phyloP scores from a whole-genome alignment of 768 basidiomycete species.

The Russula sp. region DNA sequence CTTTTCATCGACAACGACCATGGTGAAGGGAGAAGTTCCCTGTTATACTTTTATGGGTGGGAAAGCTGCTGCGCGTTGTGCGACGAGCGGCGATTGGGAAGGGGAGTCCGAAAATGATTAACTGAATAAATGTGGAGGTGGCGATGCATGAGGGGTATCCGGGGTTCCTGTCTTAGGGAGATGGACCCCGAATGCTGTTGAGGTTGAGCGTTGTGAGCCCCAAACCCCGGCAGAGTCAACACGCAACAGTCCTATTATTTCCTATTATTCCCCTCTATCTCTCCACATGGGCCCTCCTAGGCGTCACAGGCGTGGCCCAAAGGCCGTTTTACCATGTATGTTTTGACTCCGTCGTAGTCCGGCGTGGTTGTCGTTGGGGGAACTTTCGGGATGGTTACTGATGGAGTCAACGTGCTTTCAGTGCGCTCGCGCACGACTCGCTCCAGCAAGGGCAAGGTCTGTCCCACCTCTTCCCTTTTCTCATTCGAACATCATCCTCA shows the following conservation, averaged over 20 bases:
- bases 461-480: slow-evolving; percentile 31
- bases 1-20: slow-evolving; percentile 40
- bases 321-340: slow-evolving; percentile 27
- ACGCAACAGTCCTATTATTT: slow-evolving; percentile 11
- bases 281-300: slow-evolving; percentile 27
- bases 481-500: slow-evolving; percentile 7
- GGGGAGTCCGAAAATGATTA: neutral
- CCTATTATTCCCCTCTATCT: slow-evolving; percentile 18
- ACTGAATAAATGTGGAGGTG: neutral
- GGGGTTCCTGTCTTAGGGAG: slow-evolving; percentile 9
- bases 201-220: slow-evolving; percentile 1
- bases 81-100: neutral
- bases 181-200: slow-evolving; percentile 10
- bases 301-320: slow-evolving; percentile 27
- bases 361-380: neutral
- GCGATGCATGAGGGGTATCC: neutral
- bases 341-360: slow-evolving; percentile 4
- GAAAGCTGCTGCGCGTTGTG: neutral
- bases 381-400: slow-evolving; percentile 27
- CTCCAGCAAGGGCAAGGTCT: slow-evolving; percentile 55
- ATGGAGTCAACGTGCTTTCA: slow-evolving; percentile 35
- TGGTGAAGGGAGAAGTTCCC: slow-evolving; percentile 21
- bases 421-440: slow-evolving; percentile 58
- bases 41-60: neutral
- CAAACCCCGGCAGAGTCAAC: slow-evolving; percentile 26